Evolutionary conservation across 1,139 yeast species (phyloP), one percentile per base, ranked within the genome.

Genomic region (Blastobotrys raffinosifermentans): DNA sequence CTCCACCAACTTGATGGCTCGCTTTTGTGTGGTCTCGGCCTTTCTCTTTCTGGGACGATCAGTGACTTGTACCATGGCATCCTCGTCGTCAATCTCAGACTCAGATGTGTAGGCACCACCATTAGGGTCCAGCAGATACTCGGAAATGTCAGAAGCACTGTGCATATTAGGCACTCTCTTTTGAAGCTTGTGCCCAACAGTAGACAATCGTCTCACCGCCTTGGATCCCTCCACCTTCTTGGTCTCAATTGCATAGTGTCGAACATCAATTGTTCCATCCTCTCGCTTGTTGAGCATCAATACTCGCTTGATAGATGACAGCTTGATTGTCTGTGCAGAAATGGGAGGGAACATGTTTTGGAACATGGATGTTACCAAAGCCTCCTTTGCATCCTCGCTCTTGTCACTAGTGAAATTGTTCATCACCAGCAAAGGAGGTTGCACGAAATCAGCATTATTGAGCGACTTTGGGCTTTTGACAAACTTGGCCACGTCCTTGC

Each of bases 261-360:
- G 77, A 45, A 91, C 59, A 49, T 87, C 94, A 41, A 91, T 80
- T 35, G 69, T 70, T 6, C 82, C 86, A 37, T 71, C 77, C 20
- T 72, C 70, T 52, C 80, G 80, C 54, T 80, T 83, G 58, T 82
- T 80, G 43, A 93, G 66, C 75, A 93, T 73, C 53, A 93, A 67
- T 7, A 93, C 97, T 51, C 99, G 72, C 54, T 78, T 80, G 45
- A 93, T 89, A 1, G 81, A 68, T 29, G 71, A 66, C 20, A 91
- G 80, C 47, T 77, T 79, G 21, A 94, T 85, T 45, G 82, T 82
- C 16, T 96, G 96, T 14, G 74, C 76, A 41, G 80, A 77, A 50
- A 93, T 80, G 15, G 98, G 87, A 4, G 99, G 99, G 59, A 91
- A 87, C 77, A 91, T 77, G 64, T 87, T 87, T 61, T 91, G 98